A percentile compares a stretch with the other conserved stretches of the same genome.
These are phyloP conservation scores for Mycena amicta DNA, from an alignment of 768 basidiomycete genomes.

Conservation along the genomic window DNA sequence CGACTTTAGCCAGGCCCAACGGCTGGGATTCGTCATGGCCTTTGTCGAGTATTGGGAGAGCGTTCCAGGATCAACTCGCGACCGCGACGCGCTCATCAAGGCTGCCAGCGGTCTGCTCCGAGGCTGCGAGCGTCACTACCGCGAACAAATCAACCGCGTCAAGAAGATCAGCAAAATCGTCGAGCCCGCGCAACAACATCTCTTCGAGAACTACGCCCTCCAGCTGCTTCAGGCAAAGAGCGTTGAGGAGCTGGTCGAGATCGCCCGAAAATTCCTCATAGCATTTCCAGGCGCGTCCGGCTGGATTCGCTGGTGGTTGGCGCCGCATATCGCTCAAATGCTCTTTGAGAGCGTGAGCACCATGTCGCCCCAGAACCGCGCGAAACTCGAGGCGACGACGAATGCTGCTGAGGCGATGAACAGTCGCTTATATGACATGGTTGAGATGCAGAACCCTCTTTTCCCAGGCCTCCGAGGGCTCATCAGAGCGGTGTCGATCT, in stretches of 20 bases:
- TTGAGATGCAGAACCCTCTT: not conserved
- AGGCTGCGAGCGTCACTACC: constrained; percentile 7
- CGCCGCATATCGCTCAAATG: not conserved
- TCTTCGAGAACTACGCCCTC: not conserved
- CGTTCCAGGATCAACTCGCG: not conserved
- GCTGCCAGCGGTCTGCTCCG: not conserved
- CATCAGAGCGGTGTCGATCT: too few species aligned
- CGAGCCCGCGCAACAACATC: not conserved
- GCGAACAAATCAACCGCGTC: not conserved
- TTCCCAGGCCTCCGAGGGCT: not conserved
- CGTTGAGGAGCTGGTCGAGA: not conserved
- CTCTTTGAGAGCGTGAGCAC: not conserved
- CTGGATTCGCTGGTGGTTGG: constrained; percentile 6
- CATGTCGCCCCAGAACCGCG: not conserved
- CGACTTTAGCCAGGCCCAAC: constrained; percentile 7
- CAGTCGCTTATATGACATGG: not conserved
- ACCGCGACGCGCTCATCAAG: not conserved
- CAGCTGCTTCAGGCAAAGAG: not conserved
- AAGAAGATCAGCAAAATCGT: constrained; percentile 1
- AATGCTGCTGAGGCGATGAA: not conserved
- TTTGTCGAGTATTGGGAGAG: not conserved
- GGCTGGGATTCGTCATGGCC: constrained; percentile 1
- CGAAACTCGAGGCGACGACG: not conserved
- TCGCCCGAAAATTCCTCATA: not conserved
- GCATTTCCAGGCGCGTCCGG: not conserved